Base-by-base conservation (phyloP, 768 basidiomycete species). In the Rhizopogon vinicolor region DNA sequence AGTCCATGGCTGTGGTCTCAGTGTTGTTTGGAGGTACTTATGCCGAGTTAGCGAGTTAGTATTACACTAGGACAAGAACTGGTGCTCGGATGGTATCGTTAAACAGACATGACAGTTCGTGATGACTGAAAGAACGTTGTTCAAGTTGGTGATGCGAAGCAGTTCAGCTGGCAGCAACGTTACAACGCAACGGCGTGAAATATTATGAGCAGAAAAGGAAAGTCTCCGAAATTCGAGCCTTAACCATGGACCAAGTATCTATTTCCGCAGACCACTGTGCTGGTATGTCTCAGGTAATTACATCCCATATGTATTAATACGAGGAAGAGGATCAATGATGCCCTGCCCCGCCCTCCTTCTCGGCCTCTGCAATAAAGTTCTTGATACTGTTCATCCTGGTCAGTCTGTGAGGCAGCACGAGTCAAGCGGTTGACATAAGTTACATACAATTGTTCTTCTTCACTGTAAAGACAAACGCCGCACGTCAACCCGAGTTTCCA, bases 391-490 rank as follows among this genome's bases (percentile, higher is more conserved):
- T 65, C 61, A 75, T 72, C 78, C 80, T 81, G 67, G 63, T 70
- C 57, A 71, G 74, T 81, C 62, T 68, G 63, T 63, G 70, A 64
- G 70, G 65, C 66, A 62, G 62, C 62, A 62, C 53, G 39, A 56
- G 51, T 28, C 19, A 37, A 53, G 19, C 37, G 40, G 18, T 56
- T 39, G 39, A 51, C 7, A 56, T 53, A 37, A 41, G 41, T 61
- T 68, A 83, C 82, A 70, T 74, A 93, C 91, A 93, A 93, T 60
- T 85, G 77, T 66, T 90, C 91, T 68, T 93, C 91, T 70, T 93
- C 89, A 58, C 89, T 92, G 35, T 49, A 37, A 14, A 13, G 35
- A 10, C 35, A 66, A 46, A 40, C 29, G 19, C 25, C 50, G 37
- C 56, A 58, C 49, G 7, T 67, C 7, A 68, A 61, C 39, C 3